A percentile compares a stretch with the other conserved stretches of the same genome.
phyloP scores from a whole-genome alignment of 768 basidiomycete genomes.

The Leucocoprinus leucothites region DNA sequence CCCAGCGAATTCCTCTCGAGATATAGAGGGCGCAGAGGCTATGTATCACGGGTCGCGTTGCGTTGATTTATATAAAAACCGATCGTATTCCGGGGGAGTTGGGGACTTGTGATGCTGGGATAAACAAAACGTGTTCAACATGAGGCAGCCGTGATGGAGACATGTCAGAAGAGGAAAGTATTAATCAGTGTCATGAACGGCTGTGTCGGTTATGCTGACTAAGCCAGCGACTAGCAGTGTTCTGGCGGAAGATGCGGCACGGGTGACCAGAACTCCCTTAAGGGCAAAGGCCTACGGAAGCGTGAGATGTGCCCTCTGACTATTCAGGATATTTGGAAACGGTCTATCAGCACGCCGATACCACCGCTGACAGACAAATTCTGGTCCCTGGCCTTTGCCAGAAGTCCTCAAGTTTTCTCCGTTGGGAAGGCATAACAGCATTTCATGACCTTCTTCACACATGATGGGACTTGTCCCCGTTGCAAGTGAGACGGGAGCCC shows the following conservation, averaged over 20 bases:
- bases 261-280: too few relatives aligned
- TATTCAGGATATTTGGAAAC: neutral
- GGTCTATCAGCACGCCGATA: neutral
- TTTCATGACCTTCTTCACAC: too few relatives aligned
- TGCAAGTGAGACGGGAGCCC: too few relatives aligned
- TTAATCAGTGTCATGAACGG: too few relatives aligned
- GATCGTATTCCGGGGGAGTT: slow-evolving; percentile 10
- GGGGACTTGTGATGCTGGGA: neutral
- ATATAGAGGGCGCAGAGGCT: neutral
- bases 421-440: too few relatives aligned
- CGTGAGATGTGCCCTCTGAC: neutral
- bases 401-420: too few relatives aligned
- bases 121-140: slow-evolving; percentile 8
- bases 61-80: neutral
- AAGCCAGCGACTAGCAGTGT: neutral
- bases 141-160: slow-evolving; percentile 2
- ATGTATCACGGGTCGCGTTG: neutral
- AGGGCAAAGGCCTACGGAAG: neutral
- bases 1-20: too few relatives aligned
- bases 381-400: too few relatives aligned
- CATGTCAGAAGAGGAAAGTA: too few relatives aligned
- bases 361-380: too few relatives aligned
- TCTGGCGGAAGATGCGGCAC: too few relatives aligned
- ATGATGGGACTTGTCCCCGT: too few relatives aligned
- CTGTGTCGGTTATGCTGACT: neutral